A percentile compares a stretch with the other conserved stretches of the same genome.
phyloP scores from a whole-genome alignment of 768 basidiomycete genomes.

The Leucosporidium yakuticum region DNA sequence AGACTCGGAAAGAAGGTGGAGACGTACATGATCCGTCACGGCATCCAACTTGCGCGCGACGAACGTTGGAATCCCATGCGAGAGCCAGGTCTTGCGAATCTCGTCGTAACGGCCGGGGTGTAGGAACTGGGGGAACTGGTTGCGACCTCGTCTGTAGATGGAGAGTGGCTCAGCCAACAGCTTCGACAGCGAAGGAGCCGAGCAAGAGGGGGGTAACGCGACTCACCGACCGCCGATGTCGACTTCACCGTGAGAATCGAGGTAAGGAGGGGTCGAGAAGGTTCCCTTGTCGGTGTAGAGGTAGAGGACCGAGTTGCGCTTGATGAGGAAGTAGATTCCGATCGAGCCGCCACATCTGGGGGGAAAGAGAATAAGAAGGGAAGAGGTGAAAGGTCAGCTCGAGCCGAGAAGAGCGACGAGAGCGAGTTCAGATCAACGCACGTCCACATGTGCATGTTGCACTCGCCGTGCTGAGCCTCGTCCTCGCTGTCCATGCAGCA shows the following conservation, averaged over 20 bases:
- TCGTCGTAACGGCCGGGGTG: slow-evolving; percentile 86
- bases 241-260: slow-evolving; percentile 89
- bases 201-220: slow-evolving; percentile 27
- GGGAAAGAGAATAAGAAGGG: neutral
- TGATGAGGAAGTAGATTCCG: slow-evolving; percentile 85
- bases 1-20: neutral
- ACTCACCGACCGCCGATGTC: slow-evolving; percentile 81
- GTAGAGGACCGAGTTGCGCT: slow-evolving; percentile 82
- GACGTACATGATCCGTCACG: slow-evolving; percentile 18
- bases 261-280: slow-evolving; percentile 79
- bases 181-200: neutral
- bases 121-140: slow-evolving; percentile 61
- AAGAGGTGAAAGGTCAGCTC: neutral
- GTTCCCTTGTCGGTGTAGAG: slow-evolving; percentile 84
- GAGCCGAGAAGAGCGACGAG: neutral
- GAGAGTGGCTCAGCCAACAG: neutral
- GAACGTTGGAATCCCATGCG: slow-evolving; percentile 79
- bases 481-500: slow-evolving; percentile 67
- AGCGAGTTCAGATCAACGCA: slow-evolving; percentile 52
- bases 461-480: slow-evolving; percentile 69
- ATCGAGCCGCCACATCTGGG: slow-evolving; percentile 79
- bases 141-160: slow-evolving; percentile 11
- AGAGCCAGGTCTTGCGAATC: slow-evolving; percentile 80
- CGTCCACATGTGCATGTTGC: slow-evolving; percentile 92
- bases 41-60: slow-evolving; percentile 85